Percentiles rank a stretch among this genome's conserved stretches.
Conservation (phyloP, 495 filamentous ascomycete genomes). For the Penicillium lividum region DNA sequence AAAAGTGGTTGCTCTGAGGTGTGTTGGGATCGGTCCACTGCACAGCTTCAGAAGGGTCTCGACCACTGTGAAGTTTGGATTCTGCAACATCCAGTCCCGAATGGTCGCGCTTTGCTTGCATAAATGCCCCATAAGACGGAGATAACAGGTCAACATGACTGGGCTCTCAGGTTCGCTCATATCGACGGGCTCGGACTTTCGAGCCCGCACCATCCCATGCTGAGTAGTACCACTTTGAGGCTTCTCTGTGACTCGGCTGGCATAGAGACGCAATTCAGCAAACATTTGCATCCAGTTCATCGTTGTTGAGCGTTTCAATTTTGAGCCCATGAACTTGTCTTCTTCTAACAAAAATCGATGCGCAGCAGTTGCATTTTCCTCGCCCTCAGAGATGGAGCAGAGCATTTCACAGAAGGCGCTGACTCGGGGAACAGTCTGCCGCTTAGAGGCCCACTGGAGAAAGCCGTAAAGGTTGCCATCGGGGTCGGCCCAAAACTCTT, state of each 20-base stretch:
- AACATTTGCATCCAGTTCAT: constrained; percentile 93
- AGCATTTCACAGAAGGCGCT: constrained; percentile 97
- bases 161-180: constrained; percentile 79
- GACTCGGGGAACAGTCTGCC: constrained; percentile 88
- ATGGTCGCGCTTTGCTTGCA: constrained; percentile 66
- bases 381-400: constrained; percentile 76
- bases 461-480: constrained; percentile 93
- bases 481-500: constrained; percentile 83
- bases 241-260: constrained; percentile 65
- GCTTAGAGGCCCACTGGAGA: constrained; percentile 88
- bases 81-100: constrained; percentile 66
- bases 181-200: constrained; percentile 66
- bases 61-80: constrained; percentile 61
- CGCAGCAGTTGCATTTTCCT: constrained; percentile 74
- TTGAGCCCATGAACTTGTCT: constrained; percentile 66
- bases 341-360: constrained; percentile 92
- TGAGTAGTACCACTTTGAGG: constrained; percentile 49
- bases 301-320: constrained; percentile 74
- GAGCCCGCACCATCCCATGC: constrained; percentile 53
- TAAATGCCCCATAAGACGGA: constrained; percentile 81
- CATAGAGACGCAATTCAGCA: constrained; percentile 78
- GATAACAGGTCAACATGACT: constrained; percentile 90
- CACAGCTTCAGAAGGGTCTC: constrained; percentile 69
- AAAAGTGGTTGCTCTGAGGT: constrained; percentile 77
- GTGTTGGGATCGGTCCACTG: constrained; percentile 65